Base-by-base conservation (phyloP, 345 rosid genomes). In the Mallotus nudiflorus region DNA sequence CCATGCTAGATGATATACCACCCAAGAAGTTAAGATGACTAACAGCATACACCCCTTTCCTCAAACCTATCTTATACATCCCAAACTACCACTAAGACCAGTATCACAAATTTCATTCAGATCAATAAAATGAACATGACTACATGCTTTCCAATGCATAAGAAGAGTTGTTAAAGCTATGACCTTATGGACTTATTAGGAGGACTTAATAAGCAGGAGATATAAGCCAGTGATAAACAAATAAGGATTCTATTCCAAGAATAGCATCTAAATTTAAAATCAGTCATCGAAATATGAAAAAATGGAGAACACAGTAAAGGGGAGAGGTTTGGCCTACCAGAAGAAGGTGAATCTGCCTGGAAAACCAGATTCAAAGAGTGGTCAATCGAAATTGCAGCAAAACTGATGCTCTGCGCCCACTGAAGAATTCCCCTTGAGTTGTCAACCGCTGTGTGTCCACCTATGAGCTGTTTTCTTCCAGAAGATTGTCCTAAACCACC, bases 401-500 rank as follows among this genome's bases (percentile, higher is more conserved):
- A 96, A 85, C 89, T 88, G 73, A 96, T 96, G 85, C 96, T 96
- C 82, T 89, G 99, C 65, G 92, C 87, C 96, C 96, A 96, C 82
- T 92, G 97, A 70, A 92, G 94, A 83, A 92, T 80, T 24, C 98
- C 99, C 82, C 89, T 85, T 27, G 97, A 81, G 79, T 81, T 78
- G 82, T 89, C 97, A 73, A 84, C 81, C 65, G 69, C 63, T 31
- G 88, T 71, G 60, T 87, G 96, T 73, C 88, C 97, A 76, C 91
- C 82, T 77, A 88, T 68, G 54, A 83, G 86, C 82, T 82, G 99
- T 73, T 96, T 96, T 80, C 99, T 85, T 58, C 87, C 84, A 70
- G 85, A 70, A 63, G 89, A 66, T 73, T 89, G 98, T 67, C 92
- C 97, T 73, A 92, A 73, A 75, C 91, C 77, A 64, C 94, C 96